phyloP scores from a whole-genome alignment of 2,329 filamentous ascomycete genomes.

The Fusarium tanahbumbuense region DNA sequence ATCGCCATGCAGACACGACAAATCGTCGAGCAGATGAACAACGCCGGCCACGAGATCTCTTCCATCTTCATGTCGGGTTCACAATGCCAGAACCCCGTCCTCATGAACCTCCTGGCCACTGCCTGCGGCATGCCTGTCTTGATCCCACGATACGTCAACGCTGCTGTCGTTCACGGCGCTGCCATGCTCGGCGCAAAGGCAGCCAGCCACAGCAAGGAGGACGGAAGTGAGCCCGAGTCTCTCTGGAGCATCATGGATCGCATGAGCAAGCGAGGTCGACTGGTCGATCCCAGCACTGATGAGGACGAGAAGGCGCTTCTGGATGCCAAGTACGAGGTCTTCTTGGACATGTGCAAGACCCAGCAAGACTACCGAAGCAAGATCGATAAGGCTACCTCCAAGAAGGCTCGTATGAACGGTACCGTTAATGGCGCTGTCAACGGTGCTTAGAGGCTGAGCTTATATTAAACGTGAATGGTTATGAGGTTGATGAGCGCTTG shows the following conservation, averaged over 20 bases:
- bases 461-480: slow-evolving; percentile 1
- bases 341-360: slow-evolving; percentile 88
- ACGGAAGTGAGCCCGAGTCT: slow-evolving; percentile 78
- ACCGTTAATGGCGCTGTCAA: slow-evolving; percentile 48
- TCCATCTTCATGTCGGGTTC: slow-evolving; percentile 99
- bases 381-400: slow-evolving; percentile 72
- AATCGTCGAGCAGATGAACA: slow-evolving; percentile 95
- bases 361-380: slow-evolving; percentile 85
- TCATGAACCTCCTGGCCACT: slow-evolving; percentile 92
- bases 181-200: slow-evolving; percentile 98
- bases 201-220: slow-evolving; percentile 79
- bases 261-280: slow-evolving; percentile 92
- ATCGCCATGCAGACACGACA: slow-evolving; percentile 97
- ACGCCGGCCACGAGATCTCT: slow-evolving; percentile 83
- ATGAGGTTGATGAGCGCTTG: slow-evolving; percentile 22
- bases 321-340: slow-evolving; percentile 92
- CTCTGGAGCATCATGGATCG: slow-evolving; percentile 98
- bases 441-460: slow-evolving; percentile 39
- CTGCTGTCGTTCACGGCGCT: slow-evolving; percentile 96
- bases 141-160: slow-evolving; percentile 93
- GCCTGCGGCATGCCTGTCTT: slow-evolving; percentile 92
- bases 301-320: slow-evolving; percentile 81
- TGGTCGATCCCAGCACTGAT: slow-evolving; percentile 80
- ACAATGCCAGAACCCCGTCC: slow-evolving; percentile 93
- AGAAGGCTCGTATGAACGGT: slow-evolving; percentile 51